A percentile compares a stretch with the other conserved stretches of the same genome.
These are phyloP conservation scores for Aspergillus jensenii DNA, from an alignment of 2,329 filamentous ascomycete genomes.

Conservation along the genomic window DNA sequence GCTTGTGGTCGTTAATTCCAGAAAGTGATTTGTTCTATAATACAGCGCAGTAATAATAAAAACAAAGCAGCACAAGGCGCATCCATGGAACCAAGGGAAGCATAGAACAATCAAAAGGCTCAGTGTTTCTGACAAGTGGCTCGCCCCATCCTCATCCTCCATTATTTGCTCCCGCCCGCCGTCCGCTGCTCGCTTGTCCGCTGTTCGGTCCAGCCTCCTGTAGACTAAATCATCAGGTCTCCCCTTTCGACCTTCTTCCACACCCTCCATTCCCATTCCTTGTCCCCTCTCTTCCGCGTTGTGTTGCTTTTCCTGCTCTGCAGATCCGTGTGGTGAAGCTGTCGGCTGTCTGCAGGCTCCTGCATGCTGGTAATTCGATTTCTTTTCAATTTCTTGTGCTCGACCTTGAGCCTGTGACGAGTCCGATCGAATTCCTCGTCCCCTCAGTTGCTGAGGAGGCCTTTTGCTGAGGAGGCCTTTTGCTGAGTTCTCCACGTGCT, in stretches of 20 bases:
- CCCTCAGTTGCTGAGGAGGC: neutral
- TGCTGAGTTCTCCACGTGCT: constrained; percentile 24
- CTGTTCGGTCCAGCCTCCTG: constrained; percentile 18
- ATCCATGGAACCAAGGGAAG: neutral
- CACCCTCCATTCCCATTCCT: neutral
- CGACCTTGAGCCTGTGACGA: neutral
- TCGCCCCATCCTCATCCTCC: constrained; percentile 5
- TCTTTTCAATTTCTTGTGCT: constrained; percentile 3
- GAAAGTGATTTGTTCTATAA: neutral
- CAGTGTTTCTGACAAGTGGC: constrained; percentile 12
- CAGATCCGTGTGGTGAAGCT: constrained; percentile 25
- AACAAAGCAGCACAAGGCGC: neutral
- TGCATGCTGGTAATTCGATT: constrained; percentile 10
- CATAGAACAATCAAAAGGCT: neutral
- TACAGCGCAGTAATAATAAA: neutral
- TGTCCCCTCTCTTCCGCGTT: constrained; percentile 7
- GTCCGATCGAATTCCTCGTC: neutral
- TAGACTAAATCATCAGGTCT: constrained; percentile 1
- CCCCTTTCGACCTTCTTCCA: neutral
- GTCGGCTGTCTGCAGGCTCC: constrained; percentile 22
- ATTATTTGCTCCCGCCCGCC: neutral
- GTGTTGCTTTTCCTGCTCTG: constrained; percentile 12
- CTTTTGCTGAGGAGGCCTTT: constrained; percentile 4
- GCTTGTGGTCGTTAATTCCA: neutral
- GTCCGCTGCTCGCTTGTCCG: constrained; percentile 12